Evolutionary conservation across 345 rosid species (phyloP).

Genomic region (Populus ilicifolia): DNA sequence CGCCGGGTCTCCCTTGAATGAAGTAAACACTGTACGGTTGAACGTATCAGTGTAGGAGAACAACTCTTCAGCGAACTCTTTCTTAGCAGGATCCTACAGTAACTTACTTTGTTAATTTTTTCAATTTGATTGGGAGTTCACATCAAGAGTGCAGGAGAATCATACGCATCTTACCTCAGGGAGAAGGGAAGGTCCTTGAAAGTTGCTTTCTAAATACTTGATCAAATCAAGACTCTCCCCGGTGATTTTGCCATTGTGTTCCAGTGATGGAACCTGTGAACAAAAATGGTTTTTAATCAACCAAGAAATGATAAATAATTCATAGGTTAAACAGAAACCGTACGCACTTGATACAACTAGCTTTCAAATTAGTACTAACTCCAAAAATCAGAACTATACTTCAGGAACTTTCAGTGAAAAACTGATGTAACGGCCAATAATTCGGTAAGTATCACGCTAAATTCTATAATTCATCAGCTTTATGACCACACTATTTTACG

Average conservation of each 20-base stretch:
- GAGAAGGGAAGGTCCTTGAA: conserved; percentile 72
- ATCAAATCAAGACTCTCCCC: conserved; percentile 89
- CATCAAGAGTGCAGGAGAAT: neutral
- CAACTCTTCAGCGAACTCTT: conserved; percentile 59
- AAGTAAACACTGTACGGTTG: conserved; percentile 24
- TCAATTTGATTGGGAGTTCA: neutral
- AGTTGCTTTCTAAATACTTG: conserved; percentile 70
- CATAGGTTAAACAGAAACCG: neutral
- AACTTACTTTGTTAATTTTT: conserved; percentile 8
- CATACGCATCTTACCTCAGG: conserved; percentile 45
- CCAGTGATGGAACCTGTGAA: conserved; percentile 78
- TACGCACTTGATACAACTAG: neutral
- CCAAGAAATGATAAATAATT: neutral
- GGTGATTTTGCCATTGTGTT: conserved; percentile 77
- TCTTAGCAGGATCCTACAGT: conserved; percentile 63
- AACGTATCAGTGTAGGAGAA: conserved; percentile 57
- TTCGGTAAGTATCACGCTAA: neutral
- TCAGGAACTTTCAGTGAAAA: neutral
- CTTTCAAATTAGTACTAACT: neutral
- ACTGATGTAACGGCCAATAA: neutral
- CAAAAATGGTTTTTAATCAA: neutral
- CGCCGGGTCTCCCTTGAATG: conserved; percentile 60
- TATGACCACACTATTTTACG: neutral
- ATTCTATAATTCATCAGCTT: neutral
- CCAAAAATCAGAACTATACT: neutral